These are phyloP conservation scores for Emergomyces pasteurianus DNA, from an alignment of 2,329 filamentous ascomycete genomes.

Conservation along the genomic window DNA sequence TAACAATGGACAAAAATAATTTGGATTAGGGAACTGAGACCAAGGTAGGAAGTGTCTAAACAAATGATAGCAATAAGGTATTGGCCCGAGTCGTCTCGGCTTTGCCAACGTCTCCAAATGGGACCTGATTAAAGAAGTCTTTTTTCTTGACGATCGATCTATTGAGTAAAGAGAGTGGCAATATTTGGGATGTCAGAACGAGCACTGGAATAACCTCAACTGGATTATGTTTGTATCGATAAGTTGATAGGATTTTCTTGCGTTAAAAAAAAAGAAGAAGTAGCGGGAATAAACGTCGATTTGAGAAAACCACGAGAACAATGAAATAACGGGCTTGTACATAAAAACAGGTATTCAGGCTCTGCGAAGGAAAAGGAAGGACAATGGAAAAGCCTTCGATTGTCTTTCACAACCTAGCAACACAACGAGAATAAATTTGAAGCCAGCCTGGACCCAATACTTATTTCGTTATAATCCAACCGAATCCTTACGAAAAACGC, in stretches of 20 bases:
- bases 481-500: neutral
- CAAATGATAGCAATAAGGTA: slow-evolving; percentile 13
- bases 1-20: slow-evolving; percentile 10
- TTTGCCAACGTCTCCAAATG: neutral
- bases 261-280: neutral
- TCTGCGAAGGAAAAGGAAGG: slow-evolving; percentile 4
- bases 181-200: neutral
- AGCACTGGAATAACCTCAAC: neutral
- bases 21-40: slow-evolving; percentile 10
- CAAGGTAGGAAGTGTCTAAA: slow-evolving; percentile 3
- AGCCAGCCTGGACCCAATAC: slow-evolving; percentile 1
- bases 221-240: slow-evolving; percentile 2
- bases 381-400: slow-evolving; percentile 6
- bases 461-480: neutral
- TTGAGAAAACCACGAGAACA: slow-evolving; percentile 21
- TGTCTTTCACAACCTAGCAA: slow-evolving; percentile 3
- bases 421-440: neutral
- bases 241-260: neutral
- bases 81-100: neutral
- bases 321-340: slow-evolving; percentile 17
- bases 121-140: neutral
- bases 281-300: neutral
- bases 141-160: slow-evolving; percentile 1
- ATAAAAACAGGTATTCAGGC: slow-evolving; percentile 14
- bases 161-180: neutral